Base-by-base conservation (phyloP, 345 rosid genomes). In the Laguncularia racemosa region DNA sequence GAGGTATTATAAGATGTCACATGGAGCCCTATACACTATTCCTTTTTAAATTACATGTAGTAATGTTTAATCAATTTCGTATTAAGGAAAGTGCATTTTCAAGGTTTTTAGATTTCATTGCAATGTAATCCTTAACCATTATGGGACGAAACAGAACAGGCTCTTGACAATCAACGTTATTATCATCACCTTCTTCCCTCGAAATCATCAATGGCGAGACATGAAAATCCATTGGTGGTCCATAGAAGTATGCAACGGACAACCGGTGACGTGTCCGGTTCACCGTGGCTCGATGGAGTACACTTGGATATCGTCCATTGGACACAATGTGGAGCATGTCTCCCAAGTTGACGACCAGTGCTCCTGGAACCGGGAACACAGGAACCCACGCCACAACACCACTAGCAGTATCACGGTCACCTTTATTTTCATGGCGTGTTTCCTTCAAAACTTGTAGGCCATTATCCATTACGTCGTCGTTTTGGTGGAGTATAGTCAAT, bases 301-400 rank as follows among this genome's bases (percentile, higher is more conserved):
- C 90, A n/a, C 59, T 79, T 4, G 60, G 76, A 68, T 79, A 85
- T 55, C 65, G 50, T 4, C 71, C 90, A 33, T 91, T 91, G 0
- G 98, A 79, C 16, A 85, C 20, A 15, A 91, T 81, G 38, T 91
- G 95, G 45, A 91, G 62, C 63, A 88, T 69, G 62, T 91, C 98
- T n/a, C 98, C 96, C 0, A 88, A 74, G 56, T 91, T 85, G 16
- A 91, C 95, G 13, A 85, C 86, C 0, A 91, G 86, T 0, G 89
- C 78, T n/a, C 80, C 88, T 0, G 59, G 46, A 6, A 64, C 47
- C 6, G 96, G 88, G 17, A 53, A 48, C 18, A 91, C 91, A 12
- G 77, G 58, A 52, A 80, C 75, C 97, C 97, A 91, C 8, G 88
- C 91, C 10, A 43, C 46, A 20, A 74, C 88, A 33, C 40, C 40